Conservation (phyloP, 192 early-diverging fungal species). For the Podila clonocystis region DNA sequence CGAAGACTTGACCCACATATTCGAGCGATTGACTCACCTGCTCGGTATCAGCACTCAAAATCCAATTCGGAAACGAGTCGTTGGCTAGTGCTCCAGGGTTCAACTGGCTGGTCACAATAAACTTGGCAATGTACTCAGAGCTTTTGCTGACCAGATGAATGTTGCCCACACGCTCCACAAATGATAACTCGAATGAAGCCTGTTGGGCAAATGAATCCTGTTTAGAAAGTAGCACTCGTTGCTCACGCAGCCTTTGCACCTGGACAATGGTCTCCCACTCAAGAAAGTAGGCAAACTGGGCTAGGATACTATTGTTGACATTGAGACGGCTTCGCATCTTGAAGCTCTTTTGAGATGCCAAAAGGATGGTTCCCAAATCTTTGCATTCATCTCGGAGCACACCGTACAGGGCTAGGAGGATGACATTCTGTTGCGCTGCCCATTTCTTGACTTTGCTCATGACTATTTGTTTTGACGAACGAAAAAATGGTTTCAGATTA, state of each 20-base stretch:
- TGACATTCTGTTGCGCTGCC: constrained; percentile 36
- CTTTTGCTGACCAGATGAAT: background rate
- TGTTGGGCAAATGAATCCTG: constrained; percentile 18
- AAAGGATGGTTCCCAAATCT: background rate
- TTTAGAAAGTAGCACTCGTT: background rate
- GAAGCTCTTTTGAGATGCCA: constrained; percentile 31
- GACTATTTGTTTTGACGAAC: background rate
- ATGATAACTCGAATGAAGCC: constrained; percentile 6
- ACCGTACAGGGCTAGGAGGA: constrained; percentile 15
- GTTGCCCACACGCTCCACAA: constrained; percentile 12
- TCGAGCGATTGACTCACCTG: constrained; percentile 3
- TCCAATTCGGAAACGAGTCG: constrained; percentile 16
- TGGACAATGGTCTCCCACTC: constrained; percentile 41
- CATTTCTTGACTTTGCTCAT: constrained; percentile 9
- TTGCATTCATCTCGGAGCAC: constrained; percentile 11
- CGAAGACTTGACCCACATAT: too few species aligned
- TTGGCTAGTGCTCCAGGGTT: constrained; percentile 11
- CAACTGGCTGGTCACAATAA: constrained; percentile 25
- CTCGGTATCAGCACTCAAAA: constrained; percentile 12
- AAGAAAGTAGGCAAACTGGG: constrained; percentile 44
- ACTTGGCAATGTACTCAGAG: constrained; percentile 32
- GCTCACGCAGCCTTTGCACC: constrained; percentile 11
- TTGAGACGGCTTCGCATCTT: constrained; percentile 21
- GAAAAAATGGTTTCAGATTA: background rate
- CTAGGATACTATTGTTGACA: constrained; percentile 10